These are phyloP conservation scores for Mytilinidion resinicola DNA, from an alignment of 495 filamentous ascomycete genomes.

Conservation along the genomic window DNA sequence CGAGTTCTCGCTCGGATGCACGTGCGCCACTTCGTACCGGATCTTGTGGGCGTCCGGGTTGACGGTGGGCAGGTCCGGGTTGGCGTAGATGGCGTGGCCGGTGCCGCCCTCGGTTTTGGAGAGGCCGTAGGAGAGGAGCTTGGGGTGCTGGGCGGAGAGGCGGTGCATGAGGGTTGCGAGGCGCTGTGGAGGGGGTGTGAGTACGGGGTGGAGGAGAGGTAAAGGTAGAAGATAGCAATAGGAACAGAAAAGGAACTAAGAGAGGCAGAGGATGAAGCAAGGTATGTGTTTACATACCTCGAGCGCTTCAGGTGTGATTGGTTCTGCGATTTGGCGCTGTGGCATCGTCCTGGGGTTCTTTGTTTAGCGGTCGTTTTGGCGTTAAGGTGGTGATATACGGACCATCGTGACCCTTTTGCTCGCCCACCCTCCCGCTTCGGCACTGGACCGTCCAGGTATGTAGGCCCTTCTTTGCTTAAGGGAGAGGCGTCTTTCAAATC, in stretches of 20 bases:
- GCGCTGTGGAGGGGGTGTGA: not conserved
- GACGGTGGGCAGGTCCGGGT: not conserved
- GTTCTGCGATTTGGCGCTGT: conserved; percentile 8
- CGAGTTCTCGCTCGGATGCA: conserved; percentile 66
- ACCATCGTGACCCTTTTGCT: conserved; percentile 11
- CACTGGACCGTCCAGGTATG: conserved; percentile 29
- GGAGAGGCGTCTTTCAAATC: conserved; percentile 35
- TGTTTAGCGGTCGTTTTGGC: not conserved
- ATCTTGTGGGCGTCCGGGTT: conserved; percentile 15
- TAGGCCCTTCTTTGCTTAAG: conserved; percentile 34
- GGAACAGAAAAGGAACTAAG: too few relatives aligned
- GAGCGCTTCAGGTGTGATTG: conserved; percentile 6
- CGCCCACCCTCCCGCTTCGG: conserved; percentile 1
- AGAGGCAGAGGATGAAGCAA: too few relatives aligned
- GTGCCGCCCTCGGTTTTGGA: conserved; percentile 19
- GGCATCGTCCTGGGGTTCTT: conserved; percentile 11
- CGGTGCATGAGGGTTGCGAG: not conserved
- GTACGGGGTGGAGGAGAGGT: too few relatives aligned
- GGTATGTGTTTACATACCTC: not conserved
- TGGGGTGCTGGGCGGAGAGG: not conserved
- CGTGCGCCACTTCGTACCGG: conserved; percentile 67
- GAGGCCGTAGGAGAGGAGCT: not conserved
- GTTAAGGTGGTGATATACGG: not conserved
- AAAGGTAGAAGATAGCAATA: too few relatives aligned
- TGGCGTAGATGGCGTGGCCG: conserved; percentile 13